Evolutionary conservation across 169 alveolate species (phyloP).

Genomic region (Plasmodium gallinaceum): DNA sequence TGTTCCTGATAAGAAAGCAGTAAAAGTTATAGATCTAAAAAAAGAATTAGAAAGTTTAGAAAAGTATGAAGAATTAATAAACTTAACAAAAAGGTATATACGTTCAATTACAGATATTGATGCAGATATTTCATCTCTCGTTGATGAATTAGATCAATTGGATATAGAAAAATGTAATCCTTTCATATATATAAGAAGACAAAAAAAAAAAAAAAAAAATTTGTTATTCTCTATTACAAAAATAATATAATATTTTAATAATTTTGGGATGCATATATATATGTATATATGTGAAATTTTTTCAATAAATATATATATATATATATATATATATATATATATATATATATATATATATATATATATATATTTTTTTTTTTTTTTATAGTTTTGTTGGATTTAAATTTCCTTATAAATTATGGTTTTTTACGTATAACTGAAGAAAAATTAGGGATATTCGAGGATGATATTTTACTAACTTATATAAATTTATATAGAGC

Average conservation of each 20-base stretch:
- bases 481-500: conserved; percentile 45
- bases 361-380: neutral
- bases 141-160: conserved; percentile 24
- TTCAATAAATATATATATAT: neutral
- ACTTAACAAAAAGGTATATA: conserved; percentile 10
- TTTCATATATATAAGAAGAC: neutral
- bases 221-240: too few species aligned
- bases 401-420: conserved; percentile 37
- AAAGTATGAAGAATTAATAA: conserved; percentile 10
- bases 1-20: neutral
- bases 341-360: neutral
- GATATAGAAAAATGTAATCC: conserved; percentile 49
- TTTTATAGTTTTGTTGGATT: conserved; percentile 23
- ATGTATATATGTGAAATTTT: too few species aligned
- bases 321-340: conserved; percentile 2
- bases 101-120: conserved; percentile 11
- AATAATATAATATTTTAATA: too few species aligned
- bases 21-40: conserved; percentile 4
- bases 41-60: neutral
- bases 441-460: conserved; percentile 20
- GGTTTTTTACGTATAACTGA: conserved; percentile 37
- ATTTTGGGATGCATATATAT: too few species aligned
- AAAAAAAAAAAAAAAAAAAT: neutral
- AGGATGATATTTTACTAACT: conserved; percentile 20
- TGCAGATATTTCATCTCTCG: conserved; percentile 18